Conservation (phyloP, 495 filamentous ascomycete species). For the Talaromyces liani region DNA sequence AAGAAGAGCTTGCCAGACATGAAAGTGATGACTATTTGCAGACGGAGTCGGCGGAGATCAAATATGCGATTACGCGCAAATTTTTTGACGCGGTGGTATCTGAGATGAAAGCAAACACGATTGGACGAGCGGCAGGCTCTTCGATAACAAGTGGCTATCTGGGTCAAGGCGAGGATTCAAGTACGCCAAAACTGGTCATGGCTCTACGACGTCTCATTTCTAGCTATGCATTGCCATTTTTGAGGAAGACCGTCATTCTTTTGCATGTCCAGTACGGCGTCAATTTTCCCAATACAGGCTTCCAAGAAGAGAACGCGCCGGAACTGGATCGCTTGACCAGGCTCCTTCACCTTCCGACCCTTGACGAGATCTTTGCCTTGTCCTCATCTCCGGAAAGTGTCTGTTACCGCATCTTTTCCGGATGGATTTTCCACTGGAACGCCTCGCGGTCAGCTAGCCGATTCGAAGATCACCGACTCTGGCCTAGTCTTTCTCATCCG, state of each 20-base stretch:
- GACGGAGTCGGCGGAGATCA: constrained; percentile 22
- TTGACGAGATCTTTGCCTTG: constrained; percentile 68
- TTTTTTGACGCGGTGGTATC: constrained; percentile 37
- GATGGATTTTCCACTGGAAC: constrained; percentile 72
- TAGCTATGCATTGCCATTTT: constrained; percentile 81
- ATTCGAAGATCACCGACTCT: constrained; percentile 32
- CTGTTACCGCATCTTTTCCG: constrained; percentile 51
- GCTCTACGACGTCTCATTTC: constrained; percentile 49
- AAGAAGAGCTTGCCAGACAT: constrained; percentile 29
- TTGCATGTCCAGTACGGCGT: constrained; percentile 84
- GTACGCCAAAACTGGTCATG: constrained; percentile 30
- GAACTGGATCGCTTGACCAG: constrained; percentile 80
- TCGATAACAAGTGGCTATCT: constrained; percentile 37
- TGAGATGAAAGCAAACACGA: constrained; percentile 36
- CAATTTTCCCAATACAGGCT: constrained; percentile 71
- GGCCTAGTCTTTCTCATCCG: constrained; percentile 64
- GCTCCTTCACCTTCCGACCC: constrained; percentile 62
- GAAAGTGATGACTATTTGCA: constrained; percentile 25
- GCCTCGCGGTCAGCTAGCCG: constrained; percentile 36
- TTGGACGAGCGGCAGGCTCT: constrained; percentile 34
- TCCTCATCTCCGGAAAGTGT: constrained; percentile 27
- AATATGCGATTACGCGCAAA: constrained; percentile 23
- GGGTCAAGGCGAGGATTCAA: constrained; percentile 35
- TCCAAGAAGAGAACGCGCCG: constrained; percentile 54
- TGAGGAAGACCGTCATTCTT: constrained; percentile 78